Conservation (phyloP, 73 alveolate genomes). For the Halteria grandinella region DNA sequence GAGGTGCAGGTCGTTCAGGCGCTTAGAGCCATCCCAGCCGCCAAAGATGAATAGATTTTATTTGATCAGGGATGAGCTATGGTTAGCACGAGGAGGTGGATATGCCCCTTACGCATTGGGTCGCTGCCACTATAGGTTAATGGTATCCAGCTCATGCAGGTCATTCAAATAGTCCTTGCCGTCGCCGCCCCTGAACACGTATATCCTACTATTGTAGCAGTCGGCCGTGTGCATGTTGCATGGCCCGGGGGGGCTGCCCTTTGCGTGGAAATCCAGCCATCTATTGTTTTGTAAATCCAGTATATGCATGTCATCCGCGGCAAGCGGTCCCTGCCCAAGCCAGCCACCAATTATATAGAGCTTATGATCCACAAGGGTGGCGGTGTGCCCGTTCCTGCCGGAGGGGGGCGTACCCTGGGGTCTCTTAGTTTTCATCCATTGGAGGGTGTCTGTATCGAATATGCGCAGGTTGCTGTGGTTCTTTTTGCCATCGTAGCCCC, state of each 20-base stretch:
- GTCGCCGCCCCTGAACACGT: constrained; percentile 94
- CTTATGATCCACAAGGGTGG: constrained; percentile 81
- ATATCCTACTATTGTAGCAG: constrained; percentile 70
- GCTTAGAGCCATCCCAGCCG: constrained; percentile 92
- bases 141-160: constrained; percentile 78
- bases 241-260: constrained; percentile 91
- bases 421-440: constrained; percentile 62
- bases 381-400: constrained; percentile 95
- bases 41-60: constrained; percentile 83
- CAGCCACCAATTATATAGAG: constrained; percentile 91
- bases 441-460: constrained; percentile 65
- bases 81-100: constrained; percentile 95
- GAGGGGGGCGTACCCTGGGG: constrained; percentile 79
- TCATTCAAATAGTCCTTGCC: constrained; percentile 91
- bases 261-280: constrained; percentile 74
- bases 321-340: constrained; percentile 85
- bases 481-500: constrained; percentile 89
- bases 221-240: constrained; percentile 95
- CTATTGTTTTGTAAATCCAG: constrained; percentile 65
- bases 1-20: constrained; percentile 80
- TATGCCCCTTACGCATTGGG: constrained; percentile 65
- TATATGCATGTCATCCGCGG: constrained; percentile 85
- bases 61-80: constrained; percentile 73
- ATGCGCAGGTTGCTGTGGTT: constrained; percentile 76
- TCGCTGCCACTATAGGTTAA: constrained; percentile 64